Base-by-base conservation (phyloP, 352 stramenopile species). In the Phytophthora pini region DNA sequence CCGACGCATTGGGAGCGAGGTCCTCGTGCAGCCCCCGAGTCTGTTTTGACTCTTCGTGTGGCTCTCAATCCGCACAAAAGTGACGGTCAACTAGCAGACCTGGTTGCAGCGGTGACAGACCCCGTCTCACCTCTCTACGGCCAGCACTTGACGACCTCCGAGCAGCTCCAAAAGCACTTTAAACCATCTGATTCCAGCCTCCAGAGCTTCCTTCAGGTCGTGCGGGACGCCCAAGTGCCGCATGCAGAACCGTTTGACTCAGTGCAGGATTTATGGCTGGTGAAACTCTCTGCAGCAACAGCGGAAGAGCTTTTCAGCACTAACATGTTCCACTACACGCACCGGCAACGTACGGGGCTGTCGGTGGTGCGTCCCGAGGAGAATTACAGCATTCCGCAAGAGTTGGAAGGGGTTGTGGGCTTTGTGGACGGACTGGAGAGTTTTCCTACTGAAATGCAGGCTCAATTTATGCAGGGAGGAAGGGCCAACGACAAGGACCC, bases 391-490 rank as follows among this genome's bases (percentile, higher is more conserved):
- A 47, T 94, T 10, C 85, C 85, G 0, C 24, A 53, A 9, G 48
- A 61, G 4, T 56, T 94, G 3, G 57, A 68, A 2, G 6, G n/a
- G 4, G 70, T 88, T 17, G 69, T 92, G 17, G 43, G 76, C 47
- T 94, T 80, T 65, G 61, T 92, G 9, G 85, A 88, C 66, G 85
- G 80, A 20, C 71, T 94, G 17, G 83, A 94, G 67, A 82, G 71
- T 54, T 91, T 94, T 44, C 85, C 85, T 4, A 89, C 85, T 24
- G 71, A 85, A 49, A 80, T 81, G 53, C 81, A 90, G 60, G 77
- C 80, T n/a, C 65, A 66, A 31, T 70, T 74, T 36, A 79, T 90
- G 68, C 65, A 74, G 50, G 50, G 59, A 32, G 41, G 61, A n/a
- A 27, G 27, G 10, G 53, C 48, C 2, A 56, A 65, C 36, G 52